phyloP scores from a whole-genome alignment of 345 rosid genomes.

The Ailanthus altissimus region DNA sequence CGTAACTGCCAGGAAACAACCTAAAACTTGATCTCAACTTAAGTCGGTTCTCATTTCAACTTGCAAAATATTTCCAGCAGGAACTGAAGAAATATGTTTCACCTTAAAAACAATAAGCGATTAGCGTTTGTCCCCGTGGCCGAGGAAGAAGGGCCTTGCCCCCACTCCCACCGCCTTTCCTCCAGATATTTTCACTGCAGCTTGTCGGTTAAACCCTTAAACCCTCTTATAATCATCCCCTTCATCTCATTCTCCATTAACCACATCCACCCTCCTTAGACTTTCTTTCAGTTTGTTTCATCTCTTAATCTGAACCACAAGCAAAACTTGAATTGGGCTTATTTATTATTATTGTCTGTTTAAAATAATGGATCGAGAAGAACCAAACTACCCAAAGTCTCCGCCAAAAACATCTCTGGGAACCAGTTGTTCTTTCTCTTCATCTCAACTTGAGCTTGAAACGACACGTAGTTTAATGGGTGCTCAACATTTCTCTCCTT shows the following conservation, averaged over 20 bases:
- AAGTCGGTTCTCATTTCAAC: not conserved
- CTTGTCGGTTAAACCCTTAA: slow-evolving; percentile 43
- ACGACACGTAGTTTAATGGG: slow-evolving; percentile 16
- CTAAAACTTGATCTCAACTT: not conserved
- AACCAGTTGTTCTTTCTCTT: slow-evolving; percentile 11
- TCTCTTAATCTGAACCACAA: no score
- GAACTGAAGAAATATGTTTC: slow-evolving; percentile 2
- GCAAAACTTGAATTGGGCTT: no score
- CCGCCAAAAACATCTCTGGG: slow-evolving; percentile 24
- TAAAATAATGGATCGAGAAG: slow-evolving; percentile 18
- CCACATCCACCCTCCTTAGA: not conserved
- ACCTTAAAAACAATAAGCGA: not conserved
- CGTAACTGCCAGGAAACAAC: slow-evolving; percentile 26
- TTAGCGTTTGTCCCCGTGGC: slow-evolving; percentile 17
- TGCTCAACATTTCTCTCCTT: slow-evolving; percentile 27
- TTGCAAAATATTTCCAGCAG: not conserved
- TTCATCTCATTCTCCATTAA: not conserved
- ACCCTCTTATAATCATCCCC: slow-evolving; percentile 21
- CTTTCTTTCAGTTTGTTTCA: not conserved
- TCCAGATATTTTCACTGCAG: slow-evolving; percentile 45
- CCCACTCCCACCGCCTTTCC: slow-evolving; percentile 47
- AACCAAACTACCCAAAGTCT: slow-evolving; percentile 28
- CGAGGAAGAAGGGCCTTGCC: slow-evolving; percentile 7
- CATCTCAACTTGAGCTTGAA: slow-evolving; percentile 24
- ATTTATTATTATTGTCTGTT: no score